These are phyloP conservation scores for Haplosporangium sp. DNA, from an alignment of 371 early-diverging fungal species.

Conservation along the genomic window DNA sequence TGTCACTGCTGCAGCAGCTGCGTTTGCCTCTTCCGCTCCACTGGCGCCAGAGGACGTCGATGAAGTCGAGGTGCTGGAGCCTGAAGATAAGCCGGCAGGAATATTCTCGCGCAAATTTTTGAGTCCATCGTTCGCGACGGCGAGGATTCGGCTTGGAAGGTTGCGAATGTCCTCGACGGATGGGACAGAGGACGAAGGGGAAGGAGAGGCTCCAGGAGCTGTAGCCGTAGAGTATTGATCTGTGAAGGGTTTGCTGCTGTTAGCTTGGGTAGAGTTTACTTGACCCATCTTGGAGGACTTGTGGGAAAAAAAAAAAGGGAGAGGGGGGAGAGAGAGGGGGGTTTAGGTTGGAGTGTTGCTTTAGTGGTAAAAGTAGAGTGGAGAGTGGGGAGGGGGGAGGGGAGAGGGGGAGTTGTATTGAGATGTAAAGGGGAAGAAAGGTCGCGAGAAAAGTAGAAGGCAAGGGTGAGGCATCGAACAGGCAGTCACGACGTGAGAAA, in stretches of 20 bases:
- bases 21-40: constrained; percentile 1
- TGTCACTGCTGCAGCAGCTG: neutral
- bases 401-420: neutral
- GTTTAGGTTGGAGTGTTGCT: too few relatives aligned
- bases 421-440: too few relatives aligned
- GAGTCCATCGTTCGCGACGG: constrained; percentile 4
- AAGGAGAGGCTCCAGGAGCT: neutral
- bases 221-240: neutral
- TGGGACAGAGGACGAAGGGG: neutral
- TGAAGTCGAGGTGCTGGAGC: constrained; percentile 6
- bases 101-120: constrained; percentile 16
- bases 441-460: too few relatives aligned
- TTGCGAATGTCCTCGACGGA: constrained; percentile 22
- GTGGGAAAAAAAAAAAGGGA: too few relatives aligned
- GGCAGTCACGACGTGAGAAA: neutral
- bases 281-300: constrained; percentile 21
- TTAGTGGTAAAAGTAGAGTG: too few relatives aligned
- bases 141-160: constrained; percentile 7
- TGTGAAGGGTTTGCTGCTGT: neutral
- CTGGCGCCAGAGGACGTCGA: constrained; percentile 3
- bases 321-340: neutral
- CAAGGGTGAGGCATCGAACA: neutral
- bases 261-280: constrained; percentile 21
- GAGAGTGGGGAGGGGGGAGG: neutral
- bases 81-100: constrained; percentile 8